Conservation (phyloP, 305 asterid genomes). For the Petunia hybrid region DNA sequence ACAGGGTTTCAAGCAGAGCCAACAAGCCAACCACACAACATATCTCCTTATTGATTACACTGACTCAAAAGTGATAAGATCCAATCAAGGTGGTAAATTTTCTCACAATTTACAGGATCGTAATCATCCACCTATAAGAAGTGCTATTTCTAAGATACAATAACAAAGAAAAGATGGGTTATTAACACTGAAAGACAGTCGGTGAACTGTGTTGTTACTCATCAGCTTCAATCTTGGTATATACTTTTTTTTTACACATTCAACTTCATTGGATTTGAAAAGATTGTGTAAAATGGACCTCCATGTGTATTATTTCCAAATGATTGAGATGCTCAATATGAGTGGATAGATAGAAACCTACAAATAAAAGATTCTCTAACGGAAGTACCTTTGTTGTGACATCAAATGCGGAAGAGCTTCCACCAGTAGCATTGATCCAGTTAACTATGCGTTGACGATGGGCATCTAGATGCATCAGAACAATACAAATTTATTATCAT, state of each 20-base stretch:
- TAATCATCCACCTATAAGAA: background rate
- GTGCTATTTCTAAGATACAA: background rate
- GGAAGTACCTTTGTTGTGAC: conserved; percentile 61
- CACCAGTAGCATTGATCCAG: conserved; percentile 74
- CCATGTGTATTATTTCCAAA: background rate
- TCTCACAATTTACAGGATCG: background rate
- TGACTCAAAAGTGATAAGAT: background rate
- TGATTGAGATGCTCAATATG: background rate
- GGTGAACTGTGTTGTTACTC: background rate
- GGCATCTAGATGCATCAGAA: conserved; percentile 49
- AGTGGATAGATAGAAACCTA: background rate
- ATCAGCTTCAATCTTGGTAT: background rate
- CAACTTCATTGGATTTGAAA: background rate
- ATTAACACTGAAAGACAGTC: background rate
- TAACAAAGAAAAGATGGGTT: background rate
- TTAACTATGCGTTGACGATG: conserved; percentile 68
- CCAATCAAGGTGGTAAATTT: background rate
- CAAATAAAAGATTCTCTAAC: background rate
- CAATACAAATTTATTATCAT: conserved; percentile 9
- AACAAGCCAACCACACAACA: background rate
- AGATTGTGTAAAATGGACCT: background rate
- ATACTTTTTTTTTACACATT: background rate
- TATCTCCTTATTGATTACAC: background rate
- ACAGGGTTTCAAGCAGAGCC: background rate
- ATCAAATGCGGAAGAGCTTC: conserved; percentile 68